Base-by-base conservation (phyloP, 2,329 filamentous ascomycete species). In the Orbilia blumenaviensis region DNA sequence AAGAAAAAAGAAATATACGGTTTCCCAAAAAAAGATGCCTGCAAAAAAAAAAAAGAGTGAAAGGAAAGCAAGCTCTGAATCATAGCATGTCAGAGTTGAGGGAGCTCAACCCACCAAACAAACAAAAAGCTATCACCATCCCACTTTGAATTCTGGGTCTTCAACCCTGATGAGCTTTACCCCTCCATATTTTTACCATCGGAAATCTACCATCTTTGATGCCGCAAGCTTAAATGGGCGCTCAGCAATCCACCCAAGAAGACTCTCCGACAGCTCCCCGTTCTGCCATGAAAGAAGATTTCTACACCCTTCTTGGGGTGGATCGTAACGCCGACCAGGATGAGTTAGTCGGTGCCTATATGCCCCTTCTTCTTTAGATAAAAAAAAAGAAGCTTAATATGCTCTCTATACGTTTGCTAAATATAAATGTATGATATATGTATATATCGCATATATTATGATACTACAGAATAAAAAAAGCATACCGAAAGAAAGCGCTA, bases 401-500 rank as follows among this genome's bases (percentile, higher is more conserved):
- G n/a, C n/a, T n/a, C n/a, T n/a, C n/a, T n/a, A n/a, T n/a, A n/a
- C n/a, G n/a, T n/a, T n/a, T n/a, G n/a, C n/a, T n/a, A n/a, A n/a
- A n/a, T n/a, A n/a, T n/a, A n/a, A n/a, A n/a, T n/a, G n/a, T n/a
- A n/a, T n/a, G n/a, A n/a, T n/a, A n/a, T n/a, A n/a, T n/a, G 29
- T 16, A 27, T 3, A 27, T 7, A 27, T 2, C 44, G 14, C 6
- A 48, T 27, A 48, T 14, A 27, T 23, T 29, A n/a, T 12, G 14
- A 50, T 38, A 52, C 25, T 10, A 8, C 44, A 94, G 91, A 78
- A 93, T 99, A 81, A 97, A 97, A 81, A 96, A 93, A 81, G 93
- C 94, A 12, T 99, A 99, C 83, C 89, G 93, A 78, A 89, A 86
- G 77, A 97, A 94, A 82, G 95, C 95, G 0, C 88, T 99, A 56